Evolutionary conservation across 305 asterid species (phyloP).

Genomic region (Fraxinus floribunda): DNA sequence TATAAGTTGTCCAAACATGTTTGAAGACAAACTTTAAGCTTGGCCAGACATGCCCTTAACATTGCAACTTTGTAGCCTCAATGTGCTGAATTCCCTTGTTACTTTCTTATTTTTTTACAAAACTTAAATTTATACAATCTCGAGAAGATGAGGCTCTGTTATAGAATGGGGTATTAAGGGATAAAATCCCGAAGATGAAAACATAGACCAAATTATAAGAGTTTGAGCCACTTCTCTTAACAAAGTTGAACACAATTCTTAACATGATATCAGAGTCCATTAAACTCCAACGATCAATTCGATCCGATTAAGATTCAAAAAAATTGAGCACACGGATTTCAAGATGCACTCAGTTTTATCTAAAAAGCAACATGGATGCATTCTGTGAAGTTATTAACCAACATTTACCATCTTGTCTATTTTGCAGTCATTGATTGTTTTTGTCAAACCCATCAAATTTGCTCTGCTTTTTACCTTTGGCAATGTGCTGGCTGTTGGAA

Average conservation of each 20-base stretch:
- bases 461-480: slow-evolving; percentile 85
- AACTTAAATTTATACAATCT: neutral
- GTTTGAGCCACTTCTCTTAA: too few relatives aligned
- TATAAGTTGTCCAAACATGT: neutral
- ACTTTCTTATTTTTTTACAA: neutral
- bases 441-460: slow-evolving; percentile 78
- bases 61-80: neutral
- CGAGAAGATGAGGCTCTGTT: neutral
- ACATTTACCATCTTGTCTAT: slow-evolving; percentile 16
- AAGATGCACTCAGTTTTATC: neutral
- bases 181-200: too few relatives aligned
- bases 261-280: too few relatives aligned
- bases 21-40: neutral
- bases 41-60: neutral
- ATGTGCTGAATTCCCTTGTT: neutral
- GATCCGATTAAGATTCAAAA: too few relatives aligned
- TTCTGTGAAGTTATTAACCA: slow-evolving; percentile 8
- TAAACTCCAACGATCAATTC: too few relatives aligned
- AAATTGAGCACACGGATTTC: too few relatives aligned
- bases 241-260: too few relatives aligned
- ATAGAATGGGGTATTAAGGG: neutral
- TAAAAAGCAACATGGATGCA: neutral
- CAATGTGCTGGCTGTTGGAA: slow-evolving; percentile 80
- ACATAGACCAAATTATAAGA: too few relatives aligned
- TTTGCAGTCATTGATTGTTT: slow-evolving; percentile 78